Percentiles rank a stretch among this genome's conserved stretches.
phyloP scores from a whole-genome alignment of 2,329 filamentous ascomycete genomes.

The Ceratocystis cacaofunesta region DNA sequence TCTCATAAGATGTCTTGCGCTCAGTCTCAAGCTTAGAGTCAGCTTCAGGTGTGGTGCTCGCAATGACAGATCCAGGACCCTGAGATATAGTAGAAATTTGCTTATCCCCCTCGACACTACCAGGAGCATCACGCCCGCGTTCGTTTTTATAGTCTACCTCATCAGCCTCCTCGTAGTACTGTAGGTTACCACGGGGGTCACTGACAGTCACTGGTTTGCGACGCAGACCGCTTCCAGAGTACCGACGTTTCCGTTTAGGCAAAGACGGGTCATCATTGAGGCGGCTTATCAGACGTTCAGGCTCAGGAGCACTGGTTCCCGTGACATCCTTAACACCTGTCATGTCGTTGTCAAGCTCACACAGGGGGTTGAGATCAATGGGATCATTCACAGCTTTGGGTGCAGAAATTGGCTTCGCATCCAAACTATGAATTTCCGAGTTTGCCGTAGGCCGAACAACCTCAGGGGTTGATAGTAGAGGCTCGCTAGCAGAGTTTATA shows the following conservation, averaged over 20 bases:
- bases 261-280: slow-evolving; percentile 12
- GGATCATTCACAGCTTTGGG: neutral
- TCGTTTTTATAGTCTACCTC: slow-evolving; percentile 67
- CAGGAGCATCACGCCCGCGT: slow-evolving; percentile 30
- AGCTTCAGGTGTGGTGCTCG: neutral
- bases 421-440: neutral
- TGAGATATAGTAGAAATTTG: slow-evolving; percentile 7
- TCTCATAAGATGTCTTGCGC: neutral
- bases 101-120: slow-evolving; percentile 17
- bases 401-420: neutral
- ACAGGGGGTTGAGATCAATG: neutral
- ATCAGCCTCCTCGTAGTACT: slow-evolving; percentile 81
- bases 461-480: slow-evolving; percentile 9
- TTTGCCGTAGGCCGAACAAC: neutral
- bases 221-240: slow-evolving; percentile 73
- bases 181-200: slow-evolving; percentile 58
- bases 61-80: neutral
- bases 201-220: slow-evolving; percentile 58
- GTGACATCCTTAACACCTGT: slow-evolving; percentile 39
- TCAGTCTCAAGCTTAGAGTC: slow-evolving; percentile 5
- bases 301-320: slow-evolving; percentile 50
- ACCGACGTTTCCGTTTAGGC: slow-evolving; percentile 49
- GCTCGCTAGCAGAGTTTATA: slow-evolving; percentile 8
- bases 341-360: slow-evolving; percentile 8
- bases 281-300: slow-evolving; percentile 30